Percentiles rank a stretch among this genome's conserved stretches.
Evolutionary conservation across 2,329 filamentous ascomycete genomes (phyloP).

Genomic region (Microcyclosporella mali): DNA sequence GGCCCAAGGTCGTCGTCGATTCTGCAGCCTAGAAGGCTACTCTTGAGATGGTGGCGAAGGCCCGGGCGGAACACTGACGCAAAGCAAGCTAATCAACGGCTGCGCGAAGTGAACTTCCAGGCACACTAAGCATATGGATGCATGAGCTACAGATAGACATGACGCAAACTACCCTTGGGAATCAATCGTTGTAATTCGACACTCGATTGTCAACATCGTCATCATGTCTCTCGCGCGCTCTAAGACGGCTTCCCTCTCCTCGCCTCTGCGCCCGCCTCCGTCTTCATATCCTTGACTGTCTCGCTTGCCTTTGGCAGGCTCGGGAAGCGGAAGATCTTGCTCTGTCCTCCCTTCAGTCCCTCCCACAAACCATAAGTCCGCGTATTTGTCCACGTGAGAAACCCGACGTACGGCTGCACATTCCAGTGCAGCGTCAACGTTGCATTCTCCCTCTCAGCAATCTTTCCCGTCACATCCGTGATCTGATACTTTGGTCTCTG

Average conservation of each 20-base stretch:
- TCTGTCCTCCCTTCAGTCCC: constrained; percentile 58
- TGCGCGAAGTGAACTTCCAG: too few species aligned
- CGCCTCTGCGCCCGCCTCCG: constrained; percentile 45
- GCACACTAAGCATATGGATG: too few species aligned
- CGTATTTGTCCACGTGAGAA: constrained; percentile 66
- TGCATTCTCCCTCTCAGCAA: constrained; percentile 68
- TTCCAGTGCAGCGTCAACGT: constrained; percentile 85
- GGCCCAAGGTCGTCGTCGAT: constrained; percentile 16
- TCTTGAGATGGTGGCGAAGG: neutral
- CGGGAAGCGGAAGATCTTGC: constrained; percentile 59
- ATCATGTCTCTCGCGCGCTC: neutral
- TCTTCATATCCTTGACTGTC: constrained; percentile 40
- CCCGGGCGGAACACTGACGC: too few species aligned
- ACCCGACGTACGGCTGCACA: constrained; percentile 92
- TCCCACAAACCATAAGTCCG: constrained; percentile 54
- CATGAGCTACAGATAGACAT: too few species aligned
- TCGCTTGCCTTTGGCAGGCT: constrained; percentile 54
- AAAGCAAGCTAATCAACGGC: too few species aligned
- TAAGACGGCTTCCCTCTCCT: constrained; percentile 40
- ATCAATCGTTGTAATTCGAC: too few species aligned
- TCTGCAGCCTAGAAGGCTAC: constrained; percentile 2
- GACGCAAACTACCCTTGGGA: too few species aligned
- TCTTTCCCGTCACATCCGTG: constrained; percentile 74
- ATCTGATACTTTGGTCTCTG: constrained; percentile 96
- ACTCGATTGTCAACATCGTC: too few species aligned